These are phyloP conservation scores for Phytopythium helicoides DNA, from an alignment of 352 stramenopile species.

Conservation along the genomic window DNA sequence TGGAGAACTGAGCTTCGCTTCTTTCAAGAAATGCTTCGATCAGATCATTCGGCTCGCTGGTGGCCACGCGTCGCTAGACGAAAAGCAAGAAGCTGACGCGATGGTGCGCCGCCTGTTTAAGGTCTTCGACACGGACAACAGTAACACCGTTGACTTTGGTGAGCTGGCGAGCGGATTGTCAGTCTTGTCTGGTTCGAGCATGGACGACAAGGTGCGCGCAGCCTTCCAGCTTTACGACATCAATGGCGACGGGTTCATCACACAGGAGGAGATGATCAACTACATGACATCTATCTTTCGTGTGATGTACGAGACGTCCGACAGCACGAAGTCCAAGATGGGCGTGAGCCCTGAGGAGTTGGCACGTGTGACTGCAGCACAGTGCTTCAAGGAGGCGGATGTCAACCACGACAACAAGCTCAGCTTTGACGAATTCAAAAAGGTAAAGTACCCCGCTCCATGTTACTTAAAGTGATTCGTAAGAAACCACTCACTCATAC, in stretches of 20 bases:
- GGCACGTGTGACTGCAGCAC: conserved; percentile 67
- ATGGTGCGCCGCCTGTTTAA: conserved; percentile 84
- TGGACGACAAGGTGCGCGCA: conserved; percentile 85
- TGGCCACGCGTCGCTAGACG: conserved; percentile 58
- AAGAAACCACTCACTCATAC: conserved; percentile 9
- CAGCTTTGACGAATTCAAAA: conserved; percentile 89
- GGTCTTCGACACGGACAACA: conserved; percentile 83
- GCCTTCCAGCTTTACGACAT: conserved; percentile 87
- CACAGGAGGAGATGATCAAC: conserved; percentile 82
- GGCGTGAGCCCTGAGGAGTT: conserved; percentile 74
- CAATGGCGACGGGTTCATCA: conserved; percentile 84
- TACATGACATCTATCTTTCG: conserved; percentile 90
- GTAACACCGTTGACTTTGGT: conserved; percentile 84
- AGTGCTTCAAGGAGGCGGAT: conserved; percentile 87
- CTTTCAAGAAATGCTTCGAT: conserved; percentile 88
- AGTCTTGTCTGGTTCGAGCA: conserved; percentile 79
- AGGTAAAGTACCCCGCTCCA: conserved; percentile 40
- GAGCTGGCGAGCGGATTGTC: conserved; percentile 84
- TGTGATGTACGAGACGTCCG: conserved; percentile 88
- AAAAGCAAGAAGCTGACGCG: conserved; percentile 70
- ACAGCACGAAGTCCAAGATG: conserved; percentile 73
- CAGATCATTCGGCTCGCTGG: conserved; percentile 83
- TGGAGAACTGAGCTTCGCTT: conserved; percentile 70
- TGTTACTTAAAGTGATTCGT: not conserved
- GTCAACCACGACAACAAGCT: conserved; percentile 83